These are phyloP conservation scores for Blastocystis sp. DNA, from an alignment of 352 stramenopile species.

Conservation along the genomic window DNA sequence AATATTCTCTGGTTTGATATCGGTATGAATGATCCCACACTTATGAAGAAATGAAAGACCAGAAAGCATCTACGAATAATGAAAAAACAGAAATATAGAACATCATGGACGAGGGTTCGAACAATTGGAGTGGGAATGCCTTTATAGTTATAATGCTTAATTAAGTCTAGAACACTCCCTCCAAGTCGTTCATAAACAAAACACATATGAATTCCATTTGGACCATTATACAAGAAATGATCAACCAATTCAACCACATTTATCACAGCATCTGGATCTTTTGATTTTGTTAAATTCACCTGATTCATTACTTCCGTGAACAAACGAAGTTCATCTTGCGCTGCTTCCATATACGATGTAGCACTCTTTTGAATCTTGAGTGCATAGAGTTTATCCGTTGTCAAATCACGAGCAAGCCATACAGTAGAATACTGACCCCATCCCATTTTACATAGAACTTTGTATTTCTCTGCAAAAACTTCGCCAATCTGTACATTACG, in stretches of 20 bases:
- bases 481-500: slow-evolving; percentile 77
- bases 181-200: slow-evolving; percentile 99
- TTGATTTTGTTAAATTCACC: background rate
- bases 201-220: slow-evolving; percentile 88
- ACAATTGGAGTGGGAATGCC: slow-evolving; percentile 91
- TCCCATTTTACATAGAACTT: slow-evolving; percentile 95
- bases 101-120: slow-evolving; percentile 60
- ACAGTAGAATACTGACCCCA: slow-evolving; percentile 99
- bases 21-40: slow-evolving; percentile 98
- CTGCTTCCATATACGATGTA: slow-evolving; percentile 94
- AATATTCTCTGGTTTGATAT: slow-evolving; percentile 99
- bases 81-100: background rate
- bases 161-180: slow-evolving; percentile 94
- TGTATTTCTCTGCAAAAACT: slow-evolving; percentile 85
- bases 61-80: slow-evolving; percentile 83
- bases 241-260: slow-evolving; percentile 82
- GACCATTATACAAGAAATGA: slow-evolving; percentile 92
- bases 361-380: slow-evolving; percentile 92
- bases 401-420: slow-evolving; percentile 91
- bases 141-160: slow-evolving; percentile 98
- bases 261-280: slow-evolving; percentile 51
- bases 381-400: slow-evolving; percentile 68
- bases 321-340: slow-evolving; percentile 83
- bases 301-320: slow-evolving; percentile 57
- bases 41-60: slow-evolving; percentile 93